Evolutionary conservation across 106 monocot species (phyloP).

Genomic region (Vanilla planifolia): DNA sequence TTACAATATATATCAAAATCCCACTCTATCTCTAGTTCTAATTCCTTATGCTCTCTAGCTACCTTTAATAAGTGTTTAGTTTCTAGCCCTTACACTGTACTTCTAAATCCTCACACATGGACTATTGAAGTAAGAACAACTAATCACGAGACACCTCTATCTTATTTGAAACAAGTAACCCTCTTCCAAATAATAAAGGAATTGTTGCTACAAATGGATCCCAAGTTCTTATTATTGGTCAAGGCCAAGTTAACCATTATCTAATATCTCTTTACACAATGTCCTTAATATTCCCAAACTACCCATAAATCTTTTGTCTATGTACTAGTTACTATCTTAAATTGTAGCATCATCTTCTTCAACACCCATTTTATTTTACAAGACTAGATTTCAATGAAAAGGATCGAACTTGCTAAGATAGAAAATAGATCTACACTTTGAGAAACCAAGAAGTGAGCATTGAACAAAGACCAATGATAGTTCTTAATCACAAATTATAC

Average conservation of each 20-base stretch:
- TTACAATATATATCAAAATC: no score
- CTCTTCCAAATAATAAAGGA: neutral
- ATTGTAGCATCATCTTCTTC: neutral
- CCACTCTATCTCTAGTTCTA: no score
- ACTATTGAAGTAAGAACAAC: neutral
- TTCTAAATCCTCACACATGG: no score
- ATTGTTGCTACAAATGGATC: neutral
- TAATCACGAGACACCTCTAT: neutral
- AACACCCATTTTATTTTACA: neutral
- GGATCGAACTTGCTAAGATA: slow-evolving; percentile 1
- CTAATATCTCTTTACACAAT: neutral
- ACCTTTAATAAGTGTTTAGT: no score
- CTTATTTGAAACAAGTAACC: neutral
- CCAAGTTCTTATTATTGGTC: neutral
- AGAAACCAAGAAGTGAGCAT: neutral
- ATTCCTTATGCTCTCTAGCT: no score
- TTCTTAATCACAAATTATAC: no score
- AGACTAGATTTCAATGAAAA: neutral
- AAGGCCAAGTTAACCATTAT: neutral
- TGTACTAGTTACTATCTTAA: neutral
- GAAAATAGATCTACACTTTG: neutral
- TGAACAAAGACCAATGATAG: neutral
- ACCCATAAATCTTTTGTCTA: neutral
- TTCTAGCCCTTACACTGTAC: no score
- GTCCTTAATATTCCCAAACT: neutral